Conservation (phyloP, 2,329 filamentous ascomycete genomes). For the Ceratocystis ficicola region DNA sequence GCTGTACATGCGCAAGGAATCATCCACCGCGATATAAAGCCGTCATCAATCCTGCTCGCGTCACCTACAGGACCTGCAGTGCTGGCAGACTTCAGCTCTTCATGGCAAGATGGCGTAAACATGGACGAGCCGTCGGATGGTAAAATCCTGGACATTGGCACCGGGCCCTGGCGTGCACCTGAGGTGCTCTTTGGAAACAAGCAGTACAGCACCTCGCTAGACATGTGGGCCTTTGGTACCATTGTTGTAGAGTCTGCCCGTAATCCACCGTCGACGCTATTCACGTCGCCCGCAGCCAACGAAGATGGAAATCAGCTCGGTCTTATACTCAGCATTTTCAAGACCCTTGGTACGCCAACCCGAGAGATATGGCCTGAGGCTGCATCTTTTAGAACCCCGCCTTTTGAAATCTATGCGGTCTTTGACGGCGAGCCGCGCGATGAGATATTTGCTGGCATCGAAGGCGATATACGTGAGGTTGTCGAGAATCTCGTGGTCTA, state of each 20-base stretch:
- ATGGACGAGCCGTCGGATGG: conserved; percentile 54
- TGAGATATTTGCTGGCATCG: conserved; percentile 51
- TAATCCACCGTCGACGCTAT: conserved; percentile 50
- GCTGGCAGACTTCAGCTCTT: conserved; percentile 83
- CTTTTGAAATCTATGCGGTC: conserved; percentile 79
- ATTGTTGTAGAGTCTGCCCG: conserved; percentile 65
- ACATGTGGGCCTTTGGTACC: conserved; percentile 82
- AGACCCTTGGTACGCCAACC: conserved; percentile 77
- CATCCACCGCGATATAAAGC: conserved; percentile 89
- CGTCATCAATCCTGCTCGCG: conserved; percentile 69
- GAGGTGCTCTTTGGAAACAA: conserved; percentile 80
- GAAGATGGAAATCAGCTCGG: conserved; percentile 87
- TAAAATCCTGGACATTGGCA: conserved; percentile 90
- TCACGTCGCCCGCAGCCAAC: conserved; percentile 59
- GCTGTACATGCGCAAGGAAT: conserved; percentile 64
- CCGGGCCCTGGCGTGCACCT: conserved; percentile 78
- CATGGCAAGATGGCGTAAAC: conserved; percentile 42
- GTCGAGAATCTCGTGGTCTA: conserved; percentile 59
- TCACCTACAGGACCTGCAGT: conserved; percentile 58
- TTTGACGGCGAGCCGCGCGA: conserved; percentile 60
- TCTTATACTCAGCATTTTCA: conserved; percentile 83
- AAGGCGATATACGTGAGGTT: conserved; percentile 49
- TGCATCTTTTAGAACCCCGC: conserved; percentile 51
- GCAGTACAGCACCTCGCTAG: conserved; percentile 57
- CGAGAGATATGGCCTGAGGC: conserved; percentile 75